Evolutionary conservation across 257 asterid genomes (phyloP).

Genomic region (Thymus quinquecostatus): DNA sequence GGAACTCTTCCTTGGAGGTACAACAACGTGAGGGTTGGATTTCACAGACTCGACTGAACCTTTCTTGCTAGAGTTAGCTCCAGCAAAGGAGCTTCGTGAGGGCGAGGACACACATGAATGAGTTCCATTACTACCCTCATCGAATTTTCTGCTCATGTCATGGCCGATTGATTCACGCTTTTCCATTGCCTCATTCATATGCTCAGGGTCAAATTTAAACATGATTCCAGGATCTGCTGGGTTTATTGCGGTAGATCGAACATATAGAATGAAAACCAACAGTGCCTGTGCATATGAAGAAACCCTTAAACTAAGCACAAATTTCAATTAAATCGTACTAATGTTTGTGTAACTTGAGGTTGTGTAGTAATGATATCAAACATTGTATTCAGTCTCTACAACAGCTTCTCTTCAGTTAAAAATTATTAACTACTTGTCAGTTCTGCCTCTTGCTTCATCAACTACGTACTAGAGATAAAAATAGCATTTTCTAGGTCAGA

Average conservation of each 20-base stretch:
- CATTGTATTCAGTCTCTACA: not conserved
- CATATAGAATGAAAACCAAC: slow-evolving; percentile 85
- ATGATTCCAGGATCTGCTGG: slow-evolving; percentile 99
- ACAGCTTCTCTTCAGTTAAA: not conserved
- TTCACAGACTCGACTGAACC: slow-evolving; percentile 67
- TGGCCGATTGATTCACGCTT: slow-evolving; percentile 53
- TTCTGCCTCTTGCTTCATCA: not conserved
- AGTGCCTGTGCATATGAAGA: slow-evolving; percentile 66
- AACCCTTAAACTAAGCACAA: slow-evolving; percentile 21
- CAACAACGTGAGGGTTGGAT: slow-evolving; percentile 51
- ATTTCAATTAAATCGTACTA: not conserved
- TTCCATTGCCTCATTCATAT: slow-evolving; percentile 43
- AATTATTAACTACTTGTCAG: not conserved
- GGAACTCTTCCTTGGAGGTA: slow-evolving; percentile 48
- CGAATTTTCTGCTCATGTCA: slow-evolving; percentile 58
- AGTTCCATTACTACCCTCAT: slow-evolving; percentile 65
- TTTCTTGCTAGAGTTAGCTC: slow-evolving; percentile 67
- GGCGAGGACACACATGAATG: slow-evolving; percentile 76
- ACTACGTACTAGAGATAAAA: not conserved
- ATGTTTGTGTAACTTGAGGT: slow-evolving; percentile 1
- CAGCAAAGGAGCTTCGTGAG: slow-evolving; percentile 71
- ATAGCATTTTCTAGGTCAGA: not conserved
- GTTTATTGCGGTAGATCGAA: slow-evolving; percentile 91
- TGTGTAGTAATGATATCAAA: not conserved
- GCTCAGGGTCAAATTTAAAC: slow-evolving; percentile 68